Base-by-base conservation (phyloP, 2,329 filamentous ascomycete genomes). In the Clonostachys chloroleuca region DNA sequence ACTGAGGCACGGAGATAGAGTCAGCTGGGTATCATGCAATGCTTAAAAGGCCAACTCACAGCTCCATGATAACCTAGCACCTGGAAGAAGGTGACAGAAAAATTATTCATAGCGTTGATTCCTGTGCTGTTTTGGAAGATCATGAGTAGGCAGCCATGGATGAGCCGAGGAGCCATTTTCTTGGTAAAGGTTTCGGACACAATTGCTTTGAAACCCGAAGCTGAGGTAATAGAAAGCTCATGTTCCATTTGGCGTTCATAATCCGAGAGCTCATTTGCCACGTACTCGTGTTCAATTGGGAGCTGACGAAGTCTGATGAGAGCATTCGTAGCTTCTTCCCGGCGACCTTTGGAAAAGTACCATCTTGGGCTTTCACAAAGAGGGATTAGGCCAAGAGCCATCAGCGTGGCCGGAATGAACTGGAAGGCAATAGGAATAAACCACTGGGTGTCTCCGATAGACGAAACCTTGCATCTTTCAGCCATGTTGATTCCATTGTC, bases 161-260 rank as follows among this genome's bases (percentile, higher is more conserved):
- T 30, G 9, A 30, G 24, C 7, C 24, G 24, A 30, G 24, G 24
- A 30, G 24, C 24, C 24, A 30, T 30, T 30, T 30, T 30, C 24
- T 30, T 30, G 24, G 24, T 30, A 30, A 30, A 30, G 24, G 24
- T 30, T 30, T 30, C 24, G 9, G 24, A 30, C 24, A 30, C 24
- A 30, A 30, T 30, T 30, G 24, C 24, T 30, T 30, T 30, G 24
- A 30, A 30, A 61, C 56, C 1, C 6, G 58, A 51, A 6, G 56
- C 62, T 34, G 56, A 62, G 34, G 54, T 55, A 45, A 81, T 75
- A 18, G 78, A 69, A n/a, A 84, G 80, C 13, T 82, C 81, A 2
- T 68, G 63, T 37, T 74, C 73, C 51, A 84, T 83, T 49, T 84
- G 78, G 17, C 68, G 64, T 30, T 30, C 24, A 30, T 30, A 30